phyloP scores from a whole-genome alignment of 169 alveolate genomes.

The Condylostoma magnum region DNA sequence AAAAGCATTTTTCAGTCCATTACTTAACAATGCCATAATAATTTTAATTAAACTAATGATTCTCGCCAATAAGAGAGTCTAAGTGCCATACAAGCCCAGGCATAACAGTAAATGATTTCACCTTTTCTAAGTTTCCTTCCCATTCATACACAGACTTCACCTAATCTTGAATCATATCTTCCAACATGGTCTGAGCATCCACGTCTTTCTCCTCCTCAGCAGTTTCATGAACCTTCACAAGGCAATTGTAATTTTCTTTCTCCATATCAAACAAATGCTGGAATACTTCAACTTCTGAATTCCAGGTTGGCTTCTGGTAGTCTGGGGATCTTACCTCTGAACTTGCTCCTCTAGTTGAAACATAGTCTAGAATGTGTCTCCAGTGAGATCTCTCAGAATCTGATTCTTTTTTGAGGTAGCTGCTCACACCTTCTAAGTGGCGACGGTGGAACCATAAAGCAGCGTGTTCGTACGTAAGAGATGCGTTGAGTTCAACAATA shows the following conservation, averaged over 20 bases:
- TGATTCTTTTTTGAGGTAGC: background rate
- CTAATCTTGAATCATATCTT: background rate
- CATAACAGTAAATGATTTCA: background rate
- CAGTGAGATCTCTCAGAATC: slow-evolving; percentile 18
- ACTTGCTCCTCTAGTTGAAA: background rate
- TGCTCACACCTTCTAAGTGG: slow-evolving; percentile 15
- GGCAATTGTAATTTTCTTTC: background rate
- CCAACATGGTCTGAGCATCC: background rate
- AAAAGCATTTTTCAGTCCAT: slow-evolving; percentile 11
- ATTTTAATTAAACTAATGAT: too few relatives aligned
- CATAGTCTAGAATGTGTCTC: background rate
- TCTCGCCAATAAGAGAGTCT: too few relatives aligned
- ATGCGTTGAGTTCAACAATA: background rate
- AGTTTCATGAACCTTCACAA: background rate
- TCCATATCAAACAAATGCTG: slow-evolving; percentile 15
- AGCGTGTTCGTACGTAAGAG: slow-evolving; percentile 3
- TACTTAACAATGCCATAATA: too few relatives aligned
- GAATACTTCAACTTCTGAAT: background rate
- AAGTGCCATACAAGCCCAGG: slow-evolving; percentile 29
- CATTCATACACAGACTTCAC: slow-evolving; percentile 22
- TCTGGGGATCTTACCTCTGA: background rate
- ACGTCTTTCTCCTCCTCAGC: slow-evolving; percentile 3
- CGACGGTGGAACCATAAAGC: background rate
- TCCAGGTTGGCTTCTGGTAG: background rate
- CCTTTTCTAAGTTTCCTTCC: background rate